A percentile compares a stretch with the other conserved stretches of the same genome.
phyloP scores from a whole-genome alignment of 148 eudicot genomes.

The Gaultheria prostrata region DNA sequence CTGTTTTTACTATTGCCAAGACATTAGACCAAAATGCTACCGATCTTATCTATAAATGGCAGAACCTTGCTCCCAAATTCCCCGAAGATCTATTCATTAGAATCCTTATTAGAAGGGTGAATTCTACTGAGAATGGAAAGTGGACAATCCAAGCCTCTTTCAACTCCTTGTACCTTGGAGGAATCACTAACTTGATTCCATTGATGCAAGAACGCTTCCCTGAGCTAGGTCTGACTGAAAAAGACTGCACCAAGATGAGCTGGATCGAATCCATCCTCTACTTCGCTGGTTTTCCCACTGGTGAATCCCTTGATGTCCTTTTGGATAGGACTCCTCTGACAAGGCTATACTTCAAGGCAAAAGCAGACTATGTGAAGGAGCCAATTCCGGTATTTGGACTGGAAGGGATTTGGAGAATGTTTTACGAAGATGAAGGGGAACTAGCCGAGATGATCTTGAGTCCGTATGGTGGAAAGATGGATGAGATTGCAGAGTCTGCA shows the following conservation, averaged over 20 bases:
- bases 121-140: background rate
- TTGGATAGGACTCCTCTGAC: background rate
- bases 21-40: background rate
- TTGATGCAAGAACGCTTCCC: slow-evolving; percentile 13
- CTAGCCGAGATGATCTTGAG: background rate
- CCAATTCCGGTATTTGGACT: background rate
- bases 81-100: background rate
- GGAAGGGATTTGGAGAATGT: background rate
- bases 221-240: slow-evolving; percentile 13
- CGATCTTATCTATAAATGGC: background rate
- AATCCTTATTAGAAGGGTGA: background rate
- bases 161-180: slow-evolving; percentile 10
- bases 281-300: background rate
- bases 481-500: background rate
- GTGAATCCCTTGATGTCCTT: background rate
- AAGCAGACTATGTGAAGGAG: slow-evolving; percentile 1
- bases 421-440: background rate
- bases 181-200: background rate
- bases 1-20: slow-evolving; percentile 8
- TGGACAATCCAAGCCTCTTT: background rate
- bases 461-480: slow-evolving; percentile 12
- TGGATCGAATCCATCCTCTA: slow-evolving; percentile 15
- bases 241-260: background rate
- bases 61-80: slow-evolving; percentile 7
- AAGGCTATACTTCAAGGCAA: background rate